phyloP scores from a whole-genome alignment of 768 basidiomycete genomes.

The Kwoniella dejecticola region DNA sequence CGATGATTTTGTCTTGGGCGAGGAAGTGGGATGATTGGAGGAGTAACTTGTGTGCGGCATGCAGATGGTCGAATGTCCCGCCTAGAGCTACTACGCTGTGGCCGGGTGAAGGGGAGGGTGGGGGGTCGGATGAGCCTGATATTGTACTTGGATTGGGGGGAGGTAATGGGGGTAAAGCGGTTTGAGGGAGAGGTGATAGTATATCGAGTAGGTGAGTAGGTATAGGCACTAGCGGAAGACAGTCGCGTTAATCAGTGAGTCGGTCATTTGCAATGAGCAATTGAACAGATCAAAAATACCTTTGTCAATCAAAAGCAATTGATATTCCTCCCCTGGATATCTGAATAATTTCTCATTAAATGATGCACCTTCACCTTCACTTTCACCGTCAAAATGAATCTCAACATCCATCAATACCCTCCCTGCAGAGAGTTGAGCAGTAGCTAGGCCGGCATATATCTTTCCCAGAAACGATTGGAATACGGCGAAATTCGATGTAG shows the following conservation, averaged over 20 bases:
- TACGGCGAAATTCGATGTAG: conserved; percentile 61
- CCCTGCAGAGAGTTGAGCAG: conserved; percentile 68
- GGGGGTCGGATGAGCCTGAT: background rate
- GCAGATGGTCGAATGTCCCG: conserved; percentile 97
- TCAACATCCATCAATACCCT: conserved; percentile 76
- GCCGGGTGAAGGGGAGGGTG: background rate
- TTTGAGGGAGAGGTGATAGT: conserved; percentile 1
- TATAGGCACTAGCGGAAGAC: conserved; percentile 9
- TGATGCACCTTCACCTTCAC: conserved; percentile 39
- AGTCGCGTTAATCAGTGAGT: too few relatives aligned
- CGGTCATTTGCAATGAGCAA: too few relatives aligned
- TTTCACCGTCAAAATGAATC: conserved; percentile 67
- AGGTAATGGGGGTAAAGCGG: background rate
- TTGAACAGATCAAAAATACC: too few relatives aligned
- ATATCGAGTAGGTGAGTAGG: background rate
- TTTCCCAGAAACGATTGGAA: conserved; percentile 77
- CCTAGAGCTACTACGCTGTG: conserved; percentile 64
- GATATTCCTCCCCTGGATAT: conserved; percentile 17
- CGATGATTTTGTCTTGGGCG: conserved; percentile 73
- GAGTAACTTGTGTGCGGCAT: conserved; percentile 95
- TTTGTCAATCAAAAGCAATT: conserved; percentile 10
- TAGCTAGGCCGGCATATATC: conserved; percentile 71
- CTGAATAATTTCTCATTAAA: too few relatives aligned
- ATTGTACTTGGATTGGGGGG: background rate
- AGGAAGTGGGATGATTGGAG: conserved; percentile 90